Conservation (phyloP, 83 land plant genomes). For the Thuja plicata region DNA sequence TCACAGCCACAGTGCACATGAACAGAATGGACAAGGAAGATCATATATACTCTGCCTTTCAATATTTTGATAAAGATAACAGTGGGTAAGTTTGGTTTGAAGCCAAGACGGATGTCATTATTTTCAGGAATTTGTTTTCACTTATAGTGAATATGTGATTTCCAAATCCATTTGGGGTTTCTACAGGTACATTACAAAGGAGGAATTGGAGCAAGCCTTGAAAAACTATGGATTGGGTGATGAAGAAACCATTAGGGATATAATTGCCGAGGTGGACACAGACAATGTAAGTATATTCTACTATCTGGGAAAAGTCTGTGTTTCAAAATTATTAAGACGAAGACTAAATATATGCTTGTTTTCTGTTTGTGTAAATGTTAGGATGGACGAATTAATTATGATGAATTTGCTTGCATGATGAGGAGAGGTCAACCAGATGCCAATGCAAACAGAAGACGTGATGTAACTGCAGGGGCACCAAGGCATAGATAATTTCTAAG, state of each 20-base stretch:
- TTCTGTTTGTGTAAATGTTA: conserved; percentile 9
- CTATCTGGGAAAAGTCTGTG: not conserved
- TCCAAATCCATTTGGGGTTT: not conserved
- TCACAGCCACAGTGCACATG: conserved; percentile 93
- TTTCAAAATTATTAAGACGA: no score
- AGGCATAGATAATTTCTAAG: not conserved
- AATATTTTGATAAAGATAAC: conserved; percentile 69
- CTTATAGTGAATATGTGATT: not conserved
- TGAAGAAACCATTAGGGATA: conserved; percentile 73
- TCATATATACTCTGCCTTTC: conserved; percentile 62
- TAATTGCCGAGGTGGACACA: conserved; percentile 89
- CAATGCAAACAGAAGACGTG: conserved; percentile 12
- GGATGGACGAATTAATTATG: conserved; percentile 60
- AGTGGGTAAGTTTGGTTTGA: conserved; percentile 54
- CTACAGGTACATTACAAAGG: conserved; percentile 81
- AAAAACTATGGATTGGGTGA: conserved; percentile 90
- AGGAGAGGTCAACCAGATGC: conserved; percentile 34
- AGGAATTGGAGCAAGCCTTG: conserved; percentile 81
- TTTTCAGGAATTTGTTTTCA: not conserved
- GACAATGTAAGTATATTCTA: conserved; percentile 58
- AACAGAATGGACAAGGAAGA: conserved; percentile 79
- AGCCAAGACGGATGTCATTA: not conserved
- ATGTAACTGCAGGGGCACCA: not conserved
- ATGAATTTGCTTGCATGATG: conserved; percentile 59
- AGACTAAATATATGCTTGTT: not conserved